Base-by-base conservation (phyloP, 2,329 filamentous ascomycete species). In the Capronia americana region DNA sequence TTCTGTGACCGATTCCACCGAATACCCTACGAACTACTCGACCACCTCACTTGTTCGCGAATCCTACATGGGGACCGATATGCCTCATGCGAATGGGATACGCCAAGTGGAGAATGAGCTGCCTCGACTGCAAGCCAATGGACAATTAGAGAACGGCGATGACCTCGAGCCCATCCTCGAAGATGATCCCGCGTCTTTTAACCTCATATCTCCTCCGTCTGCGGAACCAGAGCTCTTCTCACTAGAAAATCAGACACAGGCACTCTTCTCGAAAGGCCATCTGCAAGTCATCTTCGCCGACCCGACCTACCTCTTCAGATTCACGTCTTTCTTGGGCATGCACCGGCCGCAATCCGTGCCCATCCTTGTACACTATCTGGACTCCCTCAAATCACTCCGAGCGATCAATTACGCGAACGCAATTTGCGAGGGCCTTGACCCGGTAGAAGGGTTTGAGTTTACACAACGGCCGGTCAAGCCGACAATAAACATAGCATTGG, bases 331-430 rank as follows among this genome's bases (percentile, higher is more conserved):
- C 71, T 79, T 93, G 2, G 85, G 85, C 64, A 76, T 80, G 4
- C 80, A 84, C 53, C 82, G 88, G 53, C 86, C 88, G 4, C 79
- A 84, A 23, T 91, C 90, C 0, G 80, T 91, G 1, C 85, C 89
- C 0, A 78, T 90, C 7, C 78, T 93, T 14, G 85, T 88, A 28
- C 91, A 92, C 79, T 92, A 92, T 70, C 81, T 92, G 1, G 88
- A 92, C 71, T 85, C 89, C 0, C 76, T 88, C 64, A 93, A 93
- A 74, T 90, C 90, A 0, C 77, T 92, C 12, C 86, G 87, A 70
- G 89, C 90, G 1, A 87, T 93, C 64, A 82, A 84, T 38, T 92
- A 92, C 72, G 85, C 89, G 23, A 92, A 93, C 75, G 86, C 88
- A 0, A 83, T 92, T 41, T 84, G 87, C 1, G 84, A 86, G 67